Evolutionary conservation across 345 rosid genomes (phyloP).

Genomic region (Microthlaspi erraticum): DNA sequence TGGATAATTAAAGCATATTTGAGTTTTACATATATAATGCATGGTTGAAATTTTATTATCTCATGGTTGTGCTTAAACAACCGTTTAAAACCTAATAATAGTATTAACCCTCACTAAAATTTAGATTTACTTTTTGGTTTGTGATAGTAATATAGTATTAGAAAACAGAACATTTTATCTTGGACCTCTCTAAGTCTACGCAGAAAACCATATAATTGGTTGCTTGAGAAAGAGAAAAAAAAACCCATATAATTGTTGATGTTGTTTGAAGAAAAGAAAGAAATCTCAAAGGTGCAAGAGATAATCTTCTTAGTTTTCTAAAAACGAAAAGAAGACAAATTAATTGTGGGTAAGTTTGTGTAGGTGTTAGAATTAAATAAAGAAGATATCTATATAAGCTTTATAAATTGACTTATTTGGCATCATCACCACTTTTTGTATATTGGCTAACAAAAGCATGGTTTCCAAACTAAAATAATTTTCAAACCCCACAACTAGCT

Average conservation of each 20-base stretch:
- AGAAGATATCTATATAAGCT: conserved; percentile 39
- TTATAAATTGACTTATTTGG: conserved; percentile 58
- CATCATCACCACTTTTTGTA: conserved; percentile 43
- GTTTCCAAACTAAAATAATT: conserved; percentile 57
- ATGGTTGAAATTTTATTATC: neutral
- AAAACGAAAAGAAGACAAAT: neutral
- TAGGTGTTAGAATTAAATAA: conserved; percentile 25
- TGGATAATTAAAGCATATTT: neutral
- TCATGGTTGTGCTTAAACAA: neutral
- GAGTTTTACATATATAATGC: neutral
- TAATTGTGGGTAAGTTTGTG: conserved; percentile 5
- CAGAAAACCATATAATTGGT: neutral
- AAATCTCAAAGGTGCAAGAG: conserved; percentile 18
- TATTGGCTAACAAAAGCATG: conserved; percentile 43
- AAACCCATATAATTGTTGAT: neutral
- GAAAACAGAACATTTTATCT: neutral
- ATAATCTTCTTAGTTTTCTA: conserved; percentile 7
- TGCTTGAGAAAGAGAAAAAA: no score
- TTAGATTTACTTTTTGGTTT: neutral
- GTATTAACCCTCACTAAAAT: no score
- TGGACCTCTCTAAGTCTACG: neutral
- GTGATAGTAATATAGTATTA: conserved; percentile 11
- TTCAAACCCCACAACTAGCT: conserved; percentile 53
- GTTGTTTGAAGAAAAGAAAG: conserved; percentile 17
- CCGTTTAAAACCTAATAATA: neutral